Percentiles rank a stretch among this genome's conserved stretches.
phyloP scores from a whole-genome alignment of 305 asterid genomes.

The Salvia sclarea region DNA sequence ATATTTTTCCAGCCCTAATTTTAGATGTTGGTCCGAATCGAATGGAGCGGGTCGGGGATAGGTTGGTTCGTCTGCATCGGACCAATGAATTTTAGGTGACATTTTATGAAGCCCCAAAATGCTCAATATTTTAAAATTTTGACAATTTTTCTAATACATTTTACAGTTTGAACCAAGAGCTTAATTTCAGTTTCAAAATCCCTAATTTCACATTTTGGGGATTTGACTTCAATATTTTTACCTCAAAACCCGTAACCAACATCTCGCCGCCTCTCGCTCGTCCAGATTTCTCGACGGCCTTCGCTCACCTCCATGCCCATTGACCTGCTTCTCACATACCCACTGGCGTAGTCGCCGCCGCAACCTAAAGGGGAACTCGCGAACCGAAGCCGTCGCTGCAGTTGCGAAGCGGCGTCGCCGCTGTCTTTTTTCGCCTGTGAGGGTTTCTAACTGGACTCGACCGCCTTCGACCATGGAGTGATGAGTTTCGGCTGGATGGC shows the following conservation, averaged over 20 bases:
- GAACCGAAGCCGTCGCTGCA: neutral
- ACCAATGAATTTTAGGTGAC: too few species aligned
- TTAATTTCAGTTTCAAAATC: constrained; percentile 19
- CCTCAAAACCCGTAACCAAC: constrained; percentile 15
- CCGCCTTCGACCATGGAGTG: constrained; percentile 1
- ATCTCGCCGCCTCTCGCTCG: constrained; percentile 19
- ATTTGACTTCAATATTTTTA: constrained; percentile 10
- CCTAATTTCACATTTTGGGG: constrained; percentile 26
- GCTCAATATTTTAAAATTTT: neutral
- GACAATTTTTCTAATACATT: neutral
- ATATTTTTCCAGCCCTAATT: too few species aligned
- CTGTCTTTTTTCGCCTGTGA: neutral
- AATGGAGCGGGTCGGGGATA: too few species aligned
- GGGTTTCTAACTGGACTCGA: neutral
- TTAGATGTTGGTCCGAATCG: too few species aligned
- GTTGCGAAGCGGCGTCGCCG: constrained; percentile 1
- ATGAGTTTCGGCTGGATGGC: neutral
- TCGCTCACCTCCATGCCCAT: neutral
- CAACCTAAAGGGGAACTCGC: neutral
- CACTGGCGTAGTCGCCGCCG: neutral
- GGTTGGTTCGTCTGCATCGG: too few species aligned
- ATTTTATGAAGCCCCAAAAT: neutral
- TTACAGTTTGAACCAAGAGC: neutral
- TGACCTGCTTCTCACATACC: neutral
- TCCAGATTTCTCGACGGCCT: neutral